These are phyloP conservation scores for Gamsiella multidivaricata DNA, from an alignment of 192 early-diverging fungal genomes.

Conservation along the genomic window DNA sequence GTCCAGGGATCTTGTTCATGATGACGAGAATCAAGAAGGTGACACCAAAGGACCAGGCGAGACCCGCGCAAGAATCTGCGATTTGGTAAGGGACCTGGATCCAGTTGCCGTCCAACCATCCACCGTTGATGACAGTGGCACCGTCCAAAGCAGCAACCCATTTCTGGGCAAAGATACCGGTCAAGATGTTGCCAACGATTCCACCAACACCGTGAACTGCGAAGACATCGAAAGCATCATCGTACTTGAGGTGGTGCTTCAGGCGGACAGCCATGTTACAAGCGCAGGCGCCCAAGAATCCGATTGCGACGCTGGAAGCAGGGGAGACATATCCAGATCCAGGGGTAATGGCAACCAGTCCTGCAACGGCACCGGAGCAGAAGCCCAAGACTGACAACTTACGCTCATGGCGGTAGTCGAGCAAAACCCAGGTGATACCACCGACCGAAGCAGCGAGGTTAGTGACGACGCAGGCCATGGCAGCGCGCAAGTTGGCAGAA, in stretches of 20 bases:
- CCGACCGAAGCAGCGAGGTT: slow-evolving; percentile 87
- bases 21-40: slow-evolving; percentile 78
- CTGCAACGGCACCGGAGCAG: slow-evolving; percentile 94
- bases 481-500: slow-evolving; percentile 85
- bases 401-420: slow-evolving; percentile 81
- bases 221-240: slow-evolving; percentile 94
- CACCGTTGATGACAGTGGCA: slow-evolving; percentile 67
- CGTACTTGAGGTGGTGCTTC: slow-evolving; percentile 88
- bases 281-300: slow-evolving; percentile 74
- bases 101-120: slow-evolving; percentile 71
- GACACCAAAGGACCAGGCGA: slow-evolving; percentile 78
- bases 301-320: slow-evolving; percentile 85
- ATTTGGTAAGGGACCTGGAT: slow-evolving; percentile 86
- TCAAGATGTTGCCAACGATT: slow-evolving; percentile 84
- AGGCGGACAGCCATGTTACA: slow-evolving; percentile 88
- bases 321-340: slow-evolving; percentile 89
- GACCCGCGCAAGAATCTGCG: slow-evolving; percentile 77
- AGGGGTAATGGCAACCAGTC: slow-evolving; percentile 94
- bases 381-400: slow-evolving; percentile 94
- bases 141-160: slow-evolving; percentile 80
- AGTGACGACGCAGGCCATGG: slow-evolving; percentile 87
- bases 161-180: slow-evolving; percentile 91
- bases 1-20: slow-evolving; percentile 84
- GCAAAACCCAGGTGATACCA: slow-evolving; percentile 84
- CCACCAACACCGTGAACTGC: slow-evolving; percentile 91